Percentiles rank a stretch among this genome's conserved stretches.
These are phyloP conservation scores for Ogataea hybrid DNA, from an alignment of 1,139 yeast species.

Conservation along the genomic window DNA sequence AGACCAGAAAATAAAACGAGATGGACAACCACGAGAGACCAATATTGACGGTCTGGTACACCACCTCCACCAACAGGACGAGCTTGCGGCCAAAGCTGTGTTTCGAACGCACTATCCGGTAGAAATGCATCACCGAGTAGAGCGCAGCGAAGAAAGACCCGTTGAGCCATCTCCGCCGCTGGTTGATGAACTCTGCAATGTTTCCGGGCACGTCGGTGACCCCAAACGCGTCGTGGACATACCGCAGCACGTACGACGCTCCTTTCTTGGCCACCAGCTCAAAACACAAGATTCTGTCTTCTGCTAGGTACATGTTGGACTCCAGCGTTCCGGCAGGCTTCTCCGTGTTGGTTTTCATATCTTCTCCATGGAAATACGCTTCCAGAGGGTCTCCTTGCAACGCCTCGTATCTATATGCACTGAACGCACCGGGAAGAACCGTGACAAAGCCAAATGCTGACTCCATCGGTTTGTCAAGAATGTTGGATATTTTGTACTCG, in stretches of 20 bases:
- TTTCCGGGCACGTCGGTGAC: slow-evolving; percentile 82
- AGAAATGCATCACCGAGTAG: slow-evolving; percentile 69
- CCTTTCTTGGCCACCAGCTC: slow-evolving; percentile 73
- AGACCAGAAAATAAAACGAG: slow-evolving; percentile 73
- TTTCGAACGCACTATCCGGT: slow-evolving; percentile 62
- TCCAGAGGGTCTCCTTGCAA: slow-evolving; percentile 74
- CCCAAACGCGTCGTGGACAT: slow-evolving; percentile 74
- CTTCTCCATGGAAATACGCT: slow-evolving; percentile 81
- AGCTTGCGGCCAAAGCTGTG: slow-evolving; percentile 63
- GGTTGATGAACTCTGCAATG: slow-evolving; percentile 69
- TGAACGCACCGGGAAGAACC: slow-evolving; percentile 83
- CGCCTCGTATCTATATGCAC: slow-evolving; percentile 78
- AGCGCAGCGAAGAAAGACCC: slow-evolving; percentile 85
- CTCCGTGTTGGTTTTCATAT: slow-evolving; percentile 52
- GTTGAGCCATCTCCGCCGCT: slow-evolving; percentile 82
- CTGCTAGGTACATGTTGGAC: slow-evolving; percentile 81
- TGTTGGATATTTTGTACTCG: slow-evolving; percentile 80
- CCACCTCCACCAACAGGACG: slow-evolving; percentile 62
- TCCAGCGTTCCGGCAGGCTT: slow-evolving; percentile 64
- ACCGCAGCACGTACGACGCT: slow-evolving; percentile 60
- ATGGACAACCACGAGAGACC: slow-evolving; percentile 76
- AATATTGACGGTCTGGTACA: slow-evolving; percentile 65
- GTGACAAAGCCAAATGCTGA: slow-evolving; percentile 78
- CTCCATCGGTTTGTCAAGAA: slow-evolving; percentile 81
- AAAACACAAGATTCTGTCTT: slow-evolving; percentile 79